phyloP scores from a whole-genome alignment of 2,329 filamentous ascomycete species.

The Clonostachys rhizophaga region DNA sequence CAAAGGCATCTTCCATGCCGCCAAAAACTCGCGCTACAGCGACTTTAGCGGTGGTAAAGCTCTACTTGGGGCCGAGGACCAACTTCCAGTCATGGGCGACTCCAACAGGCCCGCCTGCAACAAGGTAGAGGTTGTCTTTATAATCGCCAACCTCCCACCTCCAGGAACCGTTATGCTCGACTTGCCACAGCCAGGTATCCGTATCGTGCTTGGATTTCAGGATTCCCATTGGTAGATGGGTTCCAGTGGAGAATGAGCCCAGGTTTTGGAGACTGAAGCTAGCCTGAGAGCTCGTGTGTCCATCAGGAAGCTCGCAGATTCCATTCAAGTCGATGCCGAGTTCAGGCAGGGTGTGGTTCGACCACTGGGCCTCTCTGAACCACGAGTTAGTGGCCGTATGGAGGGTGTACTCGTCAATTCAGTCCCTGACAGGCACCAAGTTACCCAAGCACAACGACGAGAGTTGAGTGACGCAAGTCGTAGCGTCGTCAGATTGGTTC shows the following conservation, averaged over 20 bases:
- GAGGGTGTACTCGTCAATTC: conserved; percentile 15
- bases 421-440: conserved; percentile 7
- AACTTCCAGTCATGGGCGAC: no score
- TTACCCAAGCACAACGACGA: conserved; percentile 14
- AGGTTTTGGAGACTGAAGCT: conserved; percentile 14
- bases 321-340: conserved; percentile 18
- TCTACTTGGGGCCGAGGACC: no score
- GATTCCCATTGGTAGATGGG: conserved; percentile 20
- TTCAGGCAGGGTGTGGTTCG: conserved; percentile 12
- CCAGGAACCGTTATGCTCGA: no score
- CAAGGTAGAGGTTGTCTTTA: no score
- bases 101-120: no score
- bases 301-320: conserved; percentile 8
- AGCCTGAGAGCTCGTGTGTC: conserved; percentile 8
- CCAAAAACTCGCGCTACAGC: no score
- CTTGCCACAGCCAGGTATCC: no score
- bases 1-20: no score
- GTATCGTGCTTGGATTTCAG: conserved; percentile 9
- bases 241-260: conserved; percentile 19
- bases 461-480: conserved; percentile 9
- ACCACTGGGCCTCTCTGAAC: conserved; percentile 26
- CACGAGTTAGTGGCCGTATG: conserved; percentile 15
- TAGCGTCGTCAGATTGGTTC: conserved; percentile 7
- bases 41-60: no score
- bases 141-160: no score